These are phyloP conservation scores for Tulasnella sp. DNA, from an alignment of 768 basidiomycete genomes.

Conservation along the genomic window DNA sequence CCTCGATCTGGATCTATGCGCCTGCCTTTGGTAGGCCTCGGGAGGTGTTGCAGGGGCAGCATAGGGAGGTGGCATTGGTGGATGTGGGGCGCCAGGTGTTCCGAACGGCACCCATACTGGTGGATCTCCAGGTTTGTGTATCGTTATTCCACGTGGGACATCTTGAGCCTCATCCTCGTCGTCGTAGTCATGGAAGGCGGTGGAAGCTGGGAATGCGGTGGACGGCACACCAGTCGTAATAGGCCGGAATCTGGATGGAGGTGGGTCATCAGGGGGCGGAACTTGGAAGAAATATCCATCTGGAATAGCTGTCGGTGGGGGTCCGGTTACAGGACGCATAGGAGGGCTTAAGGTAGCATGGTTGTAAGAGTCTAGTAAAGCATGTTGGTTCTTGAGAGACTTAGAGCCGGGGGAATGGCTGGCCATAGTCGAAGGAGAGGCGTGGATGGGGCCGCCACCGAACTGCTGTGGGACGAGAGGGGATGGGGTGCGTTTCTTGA, in stretches of 20 bases:
- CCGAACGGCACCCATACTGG: slow-evolving; percentile 17
- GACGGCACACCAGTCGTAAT: neutral
- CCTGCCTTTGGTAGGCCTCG: neutral
- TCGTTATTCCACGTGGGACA: slow-evolving; percentile 14
- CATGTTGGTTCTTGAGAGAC: slow-evolving; percentile 17
- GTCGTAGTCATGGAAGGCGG: neutral
- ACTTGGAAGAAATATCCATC: slow-evolving; percentile 1
- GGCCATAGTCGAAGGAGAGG: slow-evolving; percentile 14
- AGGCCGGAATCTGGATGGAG: neutral
- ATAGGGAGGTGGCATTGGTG: slow-evolving; percentile 13
- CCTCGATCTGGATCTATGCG: neutral
- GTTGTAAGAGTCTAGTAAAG: slow-evolving; percentile 18
- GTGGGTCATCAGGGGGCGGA: neutral
- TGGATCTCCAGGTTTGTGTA: slow-evolving; percentile 11
- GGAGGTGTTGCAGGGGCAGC: neutral
- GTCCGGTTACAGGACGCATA: neutral
- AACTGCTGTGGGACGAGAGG: neutral
- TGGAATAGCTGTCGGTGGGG: slow-evolving; percentile 12
- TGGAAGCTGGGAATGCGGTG: neutral
- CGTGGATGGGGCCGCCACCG: neutral
- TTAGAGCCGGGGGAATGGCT: slow-evolving; percentile 7
- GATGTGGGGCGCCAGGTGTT: neutral
- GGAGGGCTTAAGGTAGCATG: neutral
- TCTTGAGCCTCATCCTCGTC: neutral
- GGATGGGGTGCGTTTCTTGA: neutral